Base-by-base conservation (phyloP, 768 basidiomycete species). In the Termitomyces sp. region DNA sequence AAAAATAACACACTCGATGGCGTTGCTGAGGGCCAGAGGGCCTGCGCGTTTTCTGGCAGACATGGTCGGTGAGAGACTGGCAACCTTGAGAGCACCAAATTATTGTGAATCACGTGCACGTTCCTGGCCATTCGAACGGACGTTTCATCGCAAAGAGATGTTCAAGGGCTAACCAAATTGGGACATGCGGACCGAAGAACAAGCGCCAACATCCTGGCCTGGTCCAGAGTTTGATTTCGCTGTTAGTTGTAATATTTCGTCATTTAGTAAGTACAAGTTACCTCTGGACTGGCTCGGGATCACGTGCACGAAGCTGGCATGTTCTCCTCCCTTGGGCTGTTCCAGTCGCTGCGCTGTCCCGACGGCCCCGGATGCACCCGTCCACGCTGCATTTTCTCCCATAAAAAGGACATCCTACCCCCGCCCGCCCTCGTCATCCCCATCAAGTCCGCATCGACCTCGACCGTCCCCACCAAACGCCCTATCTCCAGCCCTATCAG, bases 361-460 rank as follows among this genome's bases (percentile, higher is more conserved):
- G 79, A 85, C 32, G 67, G 58, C 59, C 53, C 68, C 2, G 60
- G 71, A 43, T 92, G 91, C 69, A 70, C 70, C 1, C 76, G 86
- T 20, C 62, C 73, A 8, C 68, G 75, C 38, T 94, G 92, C 70
- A 64, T 89, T 15, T 92, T 88, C 73, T 88, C 87, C 20, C 92
- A 93, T 70, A 69, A 73, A 0, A 52, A 70, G 8, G 75, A 79
- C 56, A 64, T 78, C 11, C 72, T 72, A 0, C 71, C 72, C 0
- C 73, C 77, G 0, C 70, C 71, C 4, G 63, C 74, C 3, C 76
- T 85, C 37, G 64, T 66, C 43, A 72, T 84, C 49, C 78, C 78
- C 6, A 65, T 78, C 29, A 72, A 74, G 57, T 42, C 60, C 43
- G n/a, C 40, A 7, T 14, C 36, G 20, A 25, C 65, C 20, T 49